Evolutionary conservation across 331 rosid genomes (phyloP), one percentile per base, ranked within the genome.

Genomic region (Acacia pycnantha): DNA sequence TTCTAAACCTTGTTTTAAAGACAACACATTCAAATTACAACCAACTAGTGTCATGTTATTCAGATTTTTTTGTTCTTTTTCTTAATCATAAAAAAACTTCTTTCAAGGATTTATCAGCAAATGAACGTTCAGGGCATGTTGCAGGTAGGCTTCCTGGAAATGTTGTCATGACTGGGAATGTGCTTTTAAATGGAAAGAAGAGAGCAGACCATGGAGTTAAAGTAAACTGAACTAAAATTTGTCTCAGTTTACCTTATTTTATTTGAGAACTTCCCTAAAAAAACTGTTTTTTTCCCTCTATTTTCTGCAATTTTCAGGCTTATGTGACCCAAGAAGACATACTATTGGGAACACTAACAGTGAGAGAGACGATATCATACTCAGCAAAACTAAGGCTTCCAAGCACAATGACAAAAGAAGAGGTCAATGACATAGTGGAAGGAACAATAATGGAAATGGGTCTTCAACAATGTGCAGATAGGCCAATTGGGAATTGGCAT

Each of bases 281-380:
- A 65, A 7, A 27, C 68, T 26, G 15, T 64, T 62, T 0, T 66
- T 7, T 1, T 3, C 10, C 2, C 51, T 47, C 8, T 51, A 0
- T 78, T 51, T 8, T 74, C 15, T 27, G 8, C 19, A 41, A 68
- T 35, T 56, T 59, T 2, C 83, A 95, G 99, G 99, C 97, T 24
- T 95, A 93, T 79, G 98, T 95, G 87, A 93, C 98, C 40, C 98
- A 95, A 89, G 98, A 93, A 86, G 95, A 95, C 85, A 84, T 77
- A 79, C 54, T 95, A 75, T 72, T 95, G 85, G 99, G 98, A 85
- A 95, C 98, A 77, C 89, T 95, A 18, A 86, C 97, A n/a, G 99
- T 95, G 4, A 91, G 90, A 87, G 99, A 95, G 80, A 92, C 97
- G 78, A 81, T 95, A 83, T 70, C 87, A 11, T 93, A 88, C 91